Base-by-base conservation (phyloP, 768 basidiomycete species). In the Fomitopsis pulvina region DNA sequence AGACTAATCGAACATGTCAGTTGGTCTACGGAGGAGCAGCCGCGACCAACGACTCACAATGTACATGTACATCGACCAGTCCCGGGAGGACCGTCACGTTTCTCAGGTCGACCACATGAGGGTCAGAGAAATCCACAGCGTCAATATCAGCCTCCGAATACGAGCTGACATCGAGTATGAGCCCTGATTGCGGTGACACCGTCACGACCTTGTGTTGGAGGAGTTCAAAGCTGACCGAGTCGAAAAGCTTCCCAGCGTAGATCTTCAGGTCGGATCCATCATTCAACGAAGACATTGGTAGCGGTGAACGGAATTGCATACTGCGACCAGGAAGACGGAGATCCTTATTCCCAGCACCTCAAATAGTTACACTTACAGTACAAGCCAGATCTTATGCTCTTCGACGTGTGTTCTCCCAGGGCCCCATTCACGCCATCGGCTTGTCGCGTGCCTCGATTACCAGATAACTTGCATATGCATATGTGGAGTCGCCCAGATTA, bases 41-140 rank as follows among this genome's bases (percentile, higher is more conserved):
- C n/a, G 20, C 20, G 14, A 28, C 5, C 9, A 6, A 32, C 12
- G 20, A 37, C 48, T 48, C 21, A 53, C 52, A 41, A 21, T 54
- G 52, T 26, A 51, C 48, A 29, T 49, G 48, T 12, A 34, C 48
- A 18, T 49, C 48, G 20, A 49, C 48, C 11, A 80, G 75, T 0
- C 81, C 80, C 10, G 81, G 80, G 3, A 81, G 63, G 2, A 83
- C 65, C 2, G 76, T 78, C 57, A 69, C 55, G 21, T 66, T 60
- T 27, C 73, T 60, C 29, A 79, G 62, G 61, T 80, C 77, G 40
- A 79, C 64, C 44, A 68, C 63, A 41, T 70, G 61, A 27, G 60
- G 57, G 20, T 34, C 46, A 18, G 28, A 5, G 21, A 46, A 46
- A 37, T 54, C 59, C 24, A 38, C 51, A n/a, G 56, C 56, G 11